Conservation (phyloP, 208 protist species). For the Acanthamoeba castellanii region DNA sequence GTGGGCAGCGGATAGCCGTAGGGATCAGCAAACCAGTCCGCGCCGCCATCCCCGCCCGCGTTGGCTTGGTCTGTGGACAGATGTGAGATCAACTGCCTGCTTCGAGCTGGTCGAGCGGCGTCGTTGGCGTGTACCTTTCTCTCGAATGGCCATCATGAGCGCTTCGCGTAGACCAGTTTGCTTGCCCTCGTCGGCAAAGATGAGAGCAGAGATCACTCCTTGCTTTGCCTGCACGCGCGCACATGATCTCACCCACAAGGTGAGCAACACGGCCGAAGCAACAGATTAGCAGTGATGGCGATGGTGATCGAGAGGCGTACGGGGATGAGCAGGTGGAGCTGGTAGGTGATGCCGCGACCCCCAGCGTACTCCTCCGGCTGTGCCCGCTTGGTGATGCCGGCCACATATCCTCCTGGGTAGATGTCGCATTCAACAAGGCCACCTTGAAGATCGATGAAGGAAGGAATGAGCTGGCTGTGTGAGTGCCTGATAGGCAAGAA, state of each 20-base stretch:
- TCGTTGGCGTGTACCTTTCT: not conserved
- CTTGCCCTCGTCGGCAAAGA: slow-evolving; percentile 17
- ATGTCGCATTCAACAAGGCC: slow-evolving; percentile 5
- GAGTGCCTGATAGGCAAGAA: no score
- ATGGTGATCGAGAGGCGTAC: not conserved
- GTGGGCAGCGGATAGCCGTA: not conserved
- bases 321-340: slow-evolving; percentile 22
- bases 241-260: not conserved
- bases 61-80: not conserved
- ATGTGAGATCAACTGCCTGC: no score
- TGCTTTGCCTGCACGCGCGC: not conserved
- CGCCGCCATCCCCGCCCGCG: not conserved
- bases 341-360: not conserved
- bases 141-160: slow-evolving; percentile 4
- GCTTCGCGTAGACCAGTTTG: not conserved
- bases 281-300: not conserved
- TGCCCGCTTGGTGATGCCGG: slow-evolving; percentile 35
- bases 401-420: not conserved
- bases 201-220: not conserved
- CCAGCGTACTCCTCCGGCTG: not conserved
- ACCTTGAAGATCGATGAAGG: not conserved
- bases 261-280: not conserved
- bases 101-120: not conserved
- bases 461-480: no score
- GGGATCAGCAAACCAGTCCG: not conserved